These are phyloP conservation scores for Rhodotorula sp. DNA, from an alignment of 1,284 basidiomycete species.

Conservation along the genomic window DNA sequence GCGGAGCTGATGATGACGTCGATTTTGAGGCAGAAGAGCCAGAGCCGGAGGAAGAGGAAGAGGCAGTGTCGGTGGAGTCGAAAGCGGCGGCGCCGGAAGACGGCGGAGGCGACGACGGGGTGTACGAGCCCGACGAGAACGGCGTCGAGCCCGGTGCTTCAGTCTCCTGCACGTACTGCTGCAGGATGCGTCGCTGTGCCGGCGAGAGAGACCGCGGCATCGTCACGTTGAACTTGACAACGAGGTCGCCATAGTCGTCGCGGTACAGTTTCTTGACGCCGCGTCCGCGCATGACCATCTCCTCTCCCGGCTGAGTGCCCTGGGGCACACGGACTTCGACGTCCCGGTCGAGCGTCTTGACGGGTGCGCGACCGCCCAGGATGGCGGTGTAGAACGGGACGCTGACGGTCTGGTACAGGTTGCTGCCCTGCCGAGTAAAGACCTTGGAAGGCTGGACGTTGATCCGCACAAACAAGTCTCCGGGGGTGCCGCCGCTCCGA, in stretches of 20 bases:
- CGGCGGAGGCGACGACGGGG: not conserved
- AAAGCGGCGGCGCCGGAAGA: constrained; percentile 12
- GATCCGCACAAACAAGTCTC: constrained; percentile 82
- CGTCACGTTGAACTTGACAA: constrained; percentile 83
- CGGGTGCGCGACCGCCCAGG: constrained; percentile 84
- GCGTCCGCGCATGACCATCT: constrained; percentile 88
- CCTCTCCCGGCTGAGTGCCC: constrained; percentile 95
- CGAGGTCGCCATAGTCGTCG: constrained; percentile 69
- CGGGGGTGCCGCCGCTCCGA: constrained; percentile 58
- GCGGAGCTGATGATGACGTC: not conserved
- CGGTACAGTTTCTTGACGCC: constrained; percentile 66
- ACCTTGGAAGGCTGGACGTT: constrained; percentile 77
- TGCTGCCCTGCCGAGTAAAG: constrained; percentile 88
- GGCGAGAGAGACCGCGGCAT: constrained; percentile 64
- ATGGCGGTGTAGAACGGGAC: constrained; percentile 91
- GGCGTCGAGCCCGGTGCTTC: constrained; percentile 37
- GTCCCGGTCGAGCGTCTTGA: constrained; percentile 93
- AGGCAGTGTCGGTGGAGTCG: too few species aligned
- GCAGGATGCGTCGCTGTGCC: constrained; percentile 35
- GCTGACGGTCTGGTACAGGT: constrained; percentile 85
- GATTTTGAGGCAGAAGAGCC: not conserved
- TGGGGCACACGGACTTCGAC: constrained; percentile 90
- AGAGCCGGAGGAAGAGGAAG: constrained; percentile 3
- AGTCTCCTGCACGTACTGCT: constrained; percentile 41
- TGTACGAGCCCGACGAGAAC: constrained; percentile 7